Evolutionary conservation across 768 basidiomycete species (phyloP).

Genomic region (Tulasnella sp.): DNA sequence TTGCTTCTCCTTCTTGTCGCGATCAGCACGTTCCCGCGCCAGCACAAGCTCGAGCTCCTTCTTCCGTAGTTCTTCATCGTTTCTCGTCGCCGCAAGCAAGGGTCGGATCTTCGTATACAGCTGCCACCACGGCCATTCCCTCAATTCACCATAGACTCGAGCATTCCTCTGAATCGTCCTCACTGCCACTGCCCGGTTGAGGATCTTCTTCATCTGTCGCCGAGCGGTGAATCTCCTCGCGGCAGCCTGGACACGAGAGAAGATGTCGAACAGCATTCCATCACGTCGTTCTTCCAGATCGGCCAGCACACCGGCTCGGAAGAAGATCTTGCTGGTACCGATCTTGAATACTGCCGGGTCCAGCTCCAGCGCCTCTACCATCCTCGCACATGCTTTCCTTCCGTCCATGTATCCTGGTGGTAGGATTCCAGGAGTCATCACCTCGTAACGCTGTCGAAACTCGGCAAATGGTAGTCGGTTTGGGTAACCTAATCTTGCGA

Average conservation of each 20-base stretch:
- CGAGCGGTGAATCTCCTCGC: slow-evolving; percentile 79
- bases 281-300: slow-evolving; percentile 92
- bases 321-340: slow-evolving; percentile 96
- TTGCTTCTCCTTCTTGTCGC: slow-evolving; percentile 72
- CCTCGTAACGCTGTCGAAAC: slow-evolving; percentile 93
- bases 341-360: slow-evolving; percentile 79
- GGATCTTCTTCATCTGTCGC: slow-evolving; percentile 85
- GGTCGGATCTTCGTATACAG: slow-evolving; percentile 95
- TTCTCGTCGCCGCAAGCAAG: slow-evolving; percentile 79
- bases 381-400: slow-evolving; percentile 81
- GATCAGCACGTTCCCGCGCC: slow-evolving; percentile 73
- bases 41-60: slow-evolving; percentile 77
- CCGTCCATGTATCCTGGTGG: slow-evolving; percentile 97
- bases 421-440: slow-evolving; percentile 86
- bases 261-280: slow-evolving; percentile 74
- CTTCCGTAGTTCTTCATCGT: slow-evolving; percentile 80
- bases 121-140: slow-evolving; percentile 99
- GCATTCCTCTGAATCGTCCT: slow-evolving; percentile 92
- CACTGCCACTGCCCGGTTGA: slow-evolving; percentile 84
- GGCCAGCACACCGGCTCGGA: slow-evolving; percentile 95
- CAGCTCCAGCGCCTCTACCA: slow-evolving; percentile 81
- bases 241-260: slow-evolving; percentile 76
- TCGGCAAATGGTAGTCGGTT: slow-evolving; percentile 95
- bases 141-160: slow-evolving; percentile 74
- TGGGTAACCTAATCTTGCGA: slow-evolving; percentile 93